phyloP scores from a whole-genome alignment of 2,329 filamentous ascomycete genomes.

The Xylariomycetidae sp. region DNA sequence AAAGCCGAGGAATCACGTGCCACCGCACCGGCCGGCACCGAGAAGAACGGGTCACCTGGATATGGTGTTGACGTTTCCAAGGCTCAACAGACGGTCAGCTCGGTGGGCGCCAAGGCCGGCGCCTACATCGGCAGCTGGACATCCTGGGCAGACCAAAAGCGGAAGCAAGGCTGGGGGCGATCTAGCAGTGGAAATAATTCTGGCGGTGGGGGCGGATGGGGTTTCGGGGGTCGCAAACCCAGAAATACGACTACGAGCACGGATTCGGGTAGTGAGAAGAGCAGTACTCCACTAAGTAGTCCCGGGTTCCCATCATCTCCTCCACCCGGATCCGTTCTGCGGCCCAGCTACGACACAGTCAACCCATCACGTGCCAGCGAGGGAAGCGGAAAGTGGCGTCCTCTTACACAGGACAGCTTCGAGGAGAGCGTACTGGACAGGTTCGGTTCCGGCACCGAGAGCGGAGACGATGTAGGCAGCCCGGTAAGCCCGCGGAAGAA shows the following conservation, averaged over 20 bases:
- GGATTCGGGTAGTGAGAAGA: slow-evolving; percentile 28
- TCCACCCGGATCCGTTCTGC: slow-evolving; percentile 33
- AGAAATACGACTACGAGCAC: slow-evolving; percentile 17
- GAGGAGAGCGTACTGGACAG: slow-evolving; percentile 42
- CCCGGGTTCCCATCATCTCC: slow-evolving; percentile 26
- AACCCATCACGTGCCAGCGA: slow-evolving; percentile 11
- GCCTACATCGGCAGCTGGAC: slow-evolving; percentile 67
- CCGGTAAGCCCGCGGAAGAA: slow-evolving; percentile 19
- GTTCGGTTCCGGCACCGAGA: slow-evolving; percentile 26
- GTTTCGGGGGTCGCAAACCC: slow-evolving; percentile 27
- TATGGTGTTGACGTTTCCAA: slow-evolving; percentile 34
- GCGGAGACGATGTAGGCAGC: slow-evolving; percentile 18
- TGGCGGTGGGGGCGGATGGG: slow-evolving; percentile 22
- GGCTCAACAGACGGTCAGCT: slow-evolving; percentile 40
- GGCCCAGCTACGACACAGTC: neutral
- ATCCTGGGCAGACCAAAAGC: slow-evolving; percentile 70
- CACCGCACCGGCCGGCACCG: slow-evolving; percentile 20
- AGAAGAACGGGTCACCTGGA: slow-evolving; percentile 20
- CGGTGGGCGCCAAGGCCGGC: slow-evolving; percentile 52
- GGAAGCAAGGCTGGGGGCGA: slow-evolving; percentile 46
- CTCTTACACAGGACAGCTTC: slow-evolving; percentile 37
- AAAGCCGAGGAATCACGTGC: slow-evolving; percentile 57
- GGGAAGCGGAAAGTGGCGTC: slow-evolving; percentile 21
- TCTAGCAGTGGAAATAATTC: slow-evolving; percentile 34
- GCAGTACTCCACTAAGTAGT: slow-evolving; percentile 28